Base-by-base conservation (phyloP, 257 asterid species). In the Ballota nigra region DNA sequence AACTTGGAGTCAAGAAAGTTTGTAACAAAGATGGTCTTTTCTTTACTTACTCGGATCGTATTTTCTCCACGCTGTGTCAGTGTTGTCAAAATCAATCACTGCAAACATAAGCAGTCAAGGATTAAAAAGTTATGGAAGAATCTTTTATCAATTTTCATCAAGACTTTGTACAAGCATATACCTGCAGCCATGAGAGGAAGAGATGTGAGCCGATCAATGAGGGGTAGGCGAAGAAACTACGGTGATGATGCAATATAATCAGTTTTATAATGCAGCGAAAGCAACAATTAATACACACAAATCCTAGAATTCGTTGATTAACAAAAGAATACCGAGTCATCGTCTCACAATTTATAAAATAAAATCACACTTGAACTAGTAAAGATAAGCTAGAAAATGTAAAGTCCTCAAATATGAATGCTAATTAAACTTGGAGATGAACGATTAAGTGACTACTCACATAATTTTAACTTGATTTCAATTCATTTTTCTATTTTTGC, bases 141-240 rank as follows among this genome's bases (percentile, higher is more conserved):
- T n/a, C n/a, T n/a, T 40, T 40, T 53, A 49, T 41, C 6, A 45
- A 63, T 43, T 47, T 47, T 73, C 23, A 67, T 28, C n/a, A 57
- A 72, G 68, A 29, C 8, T 75, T 24, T 22, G 19, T 28, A 34
- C 41, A 28, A 62, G 70, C 57, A 51, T 36, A 62, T 83, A 88
- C 95, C 86, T 12, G 88, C 86, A 72, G 96, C 88, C 85, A 84
- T 78, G 29, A 88, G 81, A 70, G 87, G 89, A 75, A 88, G 82
- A 13, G 77, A 78, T 19, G 88, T 81, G 82, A 88, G 66, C 66
- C 61, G 84, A 75, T 88, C 96, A 34, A 80, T 34, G 77, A 78
- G 53, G 64, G 88, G 84, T 19, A 86, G 49, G 40, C 82, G 88
- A 65, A 61, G 77, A 69, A 86, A 85, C 88, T 88, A 61, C 69